Evolutionary conservation across 2,329 filamentous ascomycete species (phyloP), one percentile per base, ranked within the genome.

Genomic region (Ceratocystis eucalypticola): DNA sequence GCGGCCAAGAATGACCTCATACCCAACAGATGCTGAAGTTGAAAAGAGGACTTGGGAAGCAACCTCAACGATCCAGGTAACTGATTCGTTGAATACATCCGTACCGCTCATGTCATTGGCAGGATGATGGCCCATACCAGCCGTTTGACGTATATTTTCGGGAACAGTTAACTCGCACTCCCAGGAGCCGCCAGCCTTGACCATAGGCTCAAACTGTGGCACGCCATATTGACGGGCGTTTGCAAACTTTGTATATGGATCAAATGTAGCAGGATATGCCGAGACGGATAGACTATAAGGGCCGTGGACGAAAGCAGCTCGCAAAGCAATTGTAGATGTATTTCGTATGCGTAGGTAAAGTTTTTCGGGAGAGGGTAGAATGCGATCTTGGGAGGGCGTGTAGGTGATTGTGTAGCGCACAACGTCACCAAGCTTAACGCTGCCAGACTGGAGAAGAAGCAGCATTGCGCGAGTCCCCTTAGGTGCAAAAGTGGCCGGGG

Each of bases 31-130:
- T 1, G 92, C 94, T 41, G 89, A 91, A 33, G 84, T 86, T 1
- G 94, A 97, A 74, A 99, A 99, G 61, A 99, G 85, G 69, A 97
- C 89, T 76, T 99, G 94, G 17, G 91, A 96, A 46, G 90, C 80
- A 57, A 99, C 84, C 76, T 99, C 94, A 59, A 99, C 84, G 65
- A 96, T 80, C 94, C 94, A 99, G 25, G 86, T 88, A 65, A 88
- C 84, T 69, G 82, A 87, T 68, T 83, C 79, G 28, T 80, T 78
- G 61, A 76, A 74, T 1, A 75, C 79, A 69, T 83, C 82, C 64
- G 77, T 74, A 17, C 78, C 77, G 67, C 76, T 73, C 63, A 75
- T 71, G 10, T 25, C 5, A 12, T 30, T 22, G 55, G 28, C 55
- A 6, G 55, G n/a, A 33, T n/a, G 28, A 33, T 10, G 7, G 48